Conservation (phyloP, 2,329 filamentous ascomycete species). For the Fusarium domesticum region DNA sequence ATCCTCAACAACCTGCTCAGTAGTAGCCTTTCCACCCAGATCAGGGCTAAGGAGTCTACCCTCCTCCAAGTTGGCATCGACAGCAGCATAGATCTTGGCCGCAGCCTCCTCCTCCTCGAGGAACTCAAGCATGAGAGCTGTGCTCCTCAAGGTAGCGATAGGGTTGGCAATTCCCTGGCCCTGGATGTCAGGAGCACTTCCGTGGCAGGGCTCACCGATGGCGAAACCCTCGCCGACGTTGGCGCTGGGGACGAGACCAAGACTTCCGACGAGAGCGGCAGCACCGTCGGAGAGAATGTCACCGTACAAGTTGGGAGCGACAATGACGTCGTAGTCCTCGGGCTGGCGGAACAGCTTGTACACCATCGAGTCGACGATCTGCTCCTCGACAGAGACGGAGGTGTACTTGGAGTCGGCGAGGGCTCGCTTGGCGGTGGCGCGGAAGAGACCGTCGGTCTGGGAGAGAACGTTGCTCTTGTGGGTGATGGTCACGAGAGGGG, state of each 20-base stretch:
- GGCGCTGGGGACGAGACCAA: constrained; percentile 89
- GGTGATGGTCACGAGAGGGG: constrained; percentile 86
- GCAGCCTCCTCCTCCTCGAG: constrained; percentile 83
- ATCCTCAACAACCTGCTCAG: constrained; percentile 82
- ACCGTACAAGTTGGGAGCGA: constrained; percentile 95
- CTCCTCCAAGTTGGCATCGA: constrained; percentile 85
- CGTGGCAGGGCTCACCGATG: constrained; percentile 97
- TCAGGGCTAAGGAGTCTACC: constrained; percentile 82
- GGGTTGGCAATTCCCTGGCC: constrained; percentile 92
- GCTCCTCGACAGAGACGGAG: constrained; percentile 76
- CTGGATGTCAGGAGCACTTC: constrained; percentile 92
- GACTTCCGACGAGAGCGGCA: constrained; percentile 84
- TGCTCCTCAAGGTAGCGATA: constrained; percentile 87
- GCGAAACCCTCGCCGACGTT: constrained; percentile 94
- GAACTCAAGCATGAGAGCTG: constrained; percentile 95
- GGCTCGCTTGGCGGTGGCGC: constrained; percentile 70
- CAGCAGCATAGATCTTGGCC: constrained; percentile 83
- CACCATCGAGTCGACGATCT: constrained; percentile 99
- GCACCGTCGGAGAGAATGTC: constrained; percentile 96
- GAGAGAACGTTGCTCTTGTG: constrained; percentile 98
- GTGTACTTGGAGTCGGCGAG: constrained; percentile 64
- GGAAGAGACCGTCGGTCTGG: constrained; percentile 95
- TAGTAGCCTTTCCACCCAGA: constrained; percentile 81
- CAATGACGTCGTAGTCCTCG: constrained; percentile 92
- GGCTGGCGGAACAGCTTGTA: constrained; percentile 99